Conservation (phyloP, 1,139 yeast genomes). For the Protomyces arabidopsidicola region DNA sequence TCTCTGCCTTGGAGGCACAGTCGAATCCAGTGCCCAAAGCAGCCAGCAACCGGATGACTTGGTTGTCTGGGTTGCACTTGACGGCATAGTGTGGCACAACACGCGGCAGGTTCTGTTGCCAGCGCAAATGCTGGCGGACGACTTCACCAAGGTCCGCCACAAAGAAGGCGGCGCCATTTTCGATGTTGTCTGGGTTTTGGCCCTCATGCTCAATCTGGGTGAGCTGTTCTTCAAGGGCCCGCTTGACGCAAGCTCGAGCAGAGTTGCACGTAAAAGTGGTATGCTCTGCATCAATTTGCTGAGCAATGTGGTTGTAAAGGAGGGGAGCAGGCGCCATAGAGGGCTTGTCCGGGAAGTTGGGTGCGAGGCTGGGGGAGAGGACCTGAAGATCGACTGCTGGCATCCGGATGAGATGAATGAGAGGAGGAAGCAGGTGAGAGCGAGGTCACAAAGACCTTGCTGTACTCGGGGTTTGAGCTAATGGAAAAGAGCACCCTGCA, state of each 20-base stretch:
- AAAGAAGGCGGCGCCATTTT: constrained; percentile 52
- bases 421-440: too few relatives aligned
- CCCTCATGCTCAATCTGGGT: neutral
- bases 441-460: neutral
- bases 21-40: constrained; percentile 73
- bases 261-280: neutral
- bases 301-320: neutral
- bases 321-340: neutral
- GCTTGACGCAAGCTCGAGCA: neutral
- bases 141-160: constrained; percentile 81
- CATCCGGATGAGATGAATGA: neutral
- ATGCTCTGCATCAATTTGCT: neutral
- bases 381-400: neutral
- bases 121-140: constrained; percentile 53
- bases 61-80: constrained; percentile 77
- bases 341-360: neutral
- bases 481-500: neutral
- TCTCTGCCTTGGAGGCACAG: constrained; percentile 88
- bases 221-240: neutral
- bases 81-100: constrained; percentile 81
- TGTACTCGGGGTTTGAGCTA: neutral
- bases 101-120: constrained; percentile 64
- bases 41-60: constrained; percentile 56
- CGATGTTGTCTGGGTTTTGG: neutral
- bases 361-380: neutral